A percentile compares a stretch with the other conserved stretches of the same genome.
phyloP scores from a whole-genome alignment of 257 asterid genomes.

The Haberlea rhodopensis region DNA sequence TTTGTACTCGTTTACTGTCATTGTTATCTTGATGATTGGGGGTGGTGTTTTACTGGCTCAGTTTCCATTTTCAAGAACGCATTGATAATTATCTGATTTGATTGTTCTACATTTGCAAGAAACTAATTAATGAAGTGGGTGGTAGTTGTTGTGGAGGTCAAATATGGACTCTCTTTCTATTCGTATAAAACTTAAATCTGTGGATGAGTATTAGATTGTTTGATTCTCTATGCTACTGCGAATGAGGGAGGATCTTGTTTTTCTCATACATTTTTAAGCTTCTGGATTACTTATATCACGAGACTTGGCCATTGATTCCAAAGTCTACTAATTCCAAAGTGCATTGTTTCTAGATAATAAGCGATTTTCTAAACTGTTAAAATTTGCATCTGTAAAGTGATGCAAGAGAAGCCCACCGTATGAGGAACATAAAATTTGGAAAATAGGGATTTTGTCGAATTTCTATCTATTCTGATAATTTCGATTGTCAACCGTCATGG shows the following conservation, averaged over 20 bases:
- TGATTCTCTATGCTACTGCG: constrained; percentile 12
- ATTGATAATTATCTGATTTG: background rate
- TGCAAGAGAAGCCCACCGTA: too few relatives aligned
- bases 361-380: too few relatives aligned
- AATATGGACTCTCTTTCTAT: constrained; percentile 6
- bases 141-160: background rate
- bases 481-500: background rate
- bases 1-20: constrained; percentile 15
- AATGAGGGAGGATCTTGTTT: constrained; percentile 24
- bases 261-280: background rate
- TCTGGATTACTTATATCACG: background rate
- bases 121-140: constrained; percentile 2
- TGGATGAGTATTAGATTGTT: constrained; percentile 13
- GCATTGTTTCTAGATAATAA: too few relatives aligned
- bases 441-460: too few relatives aligned
- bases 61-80: background rate
- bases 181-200: constrained; percentile 24
- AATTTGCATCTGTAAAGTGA: too few relatives aligned
- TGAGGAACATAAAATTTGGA: too few relatives aligned
- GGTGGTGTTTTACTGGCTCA: constrained; percentile 1
- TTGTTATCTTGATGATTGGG: constrained; percentile 7
- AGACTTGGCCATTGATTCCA: too few relatives aligned
- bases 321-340: too few relatives aligned
- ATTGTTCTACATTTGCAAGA: constrained; percentile 8
- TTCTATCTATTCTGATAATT: background rate